These are phyloP conservation scores for Skeletonema tropicum DNA, from an alignment of 108 stramenopile genomes.

Conservation along the genomic window DNA sequence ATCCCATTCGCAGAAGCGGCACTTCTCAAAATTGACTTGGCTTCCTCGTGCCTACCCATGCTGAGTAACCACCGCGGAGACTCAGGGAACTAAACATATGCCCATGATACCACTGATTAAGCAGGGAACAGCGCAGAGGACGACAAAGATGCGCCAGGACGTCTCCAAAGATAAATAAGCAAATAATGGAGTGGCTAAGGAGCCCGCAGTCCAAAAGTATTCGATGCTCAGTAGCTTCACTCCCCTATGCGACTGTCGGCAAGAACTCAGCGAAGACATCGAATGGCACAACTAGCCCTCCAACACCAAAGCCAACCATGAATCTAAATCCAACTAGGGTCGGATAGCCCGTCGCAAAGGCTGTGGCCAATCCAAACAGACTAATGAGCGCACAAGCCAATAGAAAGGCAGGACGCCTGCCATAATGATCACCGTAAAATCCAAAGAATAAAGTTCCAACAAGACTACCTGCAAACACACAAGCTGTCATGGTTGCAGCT, in stretches of 20 bases:
- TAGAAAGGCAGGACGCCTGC: conserved; percentile 79
- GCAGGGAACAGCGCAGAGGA: conserved; percentile 68
- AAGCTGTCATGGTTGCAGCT: conserved; percentile 64
- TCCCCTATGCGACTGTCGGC: conserved; percentile 53
- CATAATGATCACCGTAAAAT: conserved; percentile 75
- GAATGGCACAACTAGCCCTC: conserved; percentile 81
- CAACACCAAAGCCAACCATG: conserved; percentile 82
- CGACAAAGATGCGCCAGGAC: conserved; percentile 74
- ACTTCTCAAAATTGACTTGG: conserved; percentile 49
- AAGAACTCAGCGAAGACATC: conserved; percentile 83
- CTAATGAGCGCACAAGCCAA: conserved; percentile 58
- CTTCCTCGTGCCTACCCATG: conserved; percentile 58
- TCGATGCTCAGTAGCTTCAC: conserved; percentile 70
- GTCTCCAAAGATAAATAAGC: conserved; percentile 62
- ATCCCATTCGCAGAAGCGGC: conserved; percentile 58
- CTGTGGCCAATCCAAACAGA: conserved; percentile 69
- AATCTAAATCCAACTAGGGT: conserved; percentile 54
- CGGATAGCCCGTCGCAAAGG: conserved; percentile 45
- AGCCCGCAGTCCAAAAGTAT: conserved; percentile 86
- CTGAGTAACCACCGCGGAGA: conserved; percentile 77
- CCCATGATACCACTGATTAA: conserved; percentile 63
- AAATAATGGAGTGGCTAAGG: conserved; percentile 63
- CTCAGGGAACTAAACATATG: conserved; percentile 74
- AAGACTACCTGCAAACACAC: conserved; percentile 78
- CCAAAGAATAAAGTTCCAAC: conserved; percentile 78